phyloP scores from a whole-genome alignment of 164 flowering plant genomes.

The Kingdonia uniflora region DNA sequence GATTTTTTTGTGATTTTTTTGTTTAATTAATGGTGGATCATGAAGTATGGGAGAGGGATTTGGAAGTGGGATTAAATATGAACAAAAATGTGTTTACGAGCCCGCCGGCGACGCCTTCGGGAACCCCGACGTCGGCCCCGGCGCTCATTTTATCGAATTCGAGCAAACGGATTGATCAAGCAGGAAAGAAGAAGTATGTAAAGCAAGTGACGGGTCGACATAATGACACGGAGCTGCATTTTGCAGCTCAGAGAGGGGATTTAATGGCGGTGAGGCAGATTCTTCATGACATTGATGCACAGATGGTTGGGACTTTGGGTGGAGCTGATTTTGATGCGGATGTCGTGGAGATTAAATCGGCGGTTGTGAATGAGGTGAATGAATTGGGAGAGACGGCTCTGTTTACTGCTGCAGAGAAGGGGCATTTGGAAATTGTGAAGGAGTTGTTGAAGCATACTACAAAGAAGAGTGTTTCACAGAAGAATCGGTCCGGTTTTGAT shows the following conservation, averaged over 20 bases:
- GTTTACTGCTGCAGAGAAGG: conserved; percentile 38
- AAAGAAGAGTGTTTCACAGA: conserved; percentile 32
- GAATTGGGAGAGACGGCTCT: conserved; percentile 9
- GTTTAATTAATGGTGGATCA: too few species aligned
- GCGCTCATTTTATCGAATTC: conserved; percentile 59
- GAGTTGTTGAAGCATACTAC: conserved; percentile 35
- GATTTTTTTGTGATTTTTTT: too few species aligned
- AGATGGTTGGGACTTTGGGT: conserved; percentile 42
- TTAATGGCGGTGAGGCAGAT: conserved; percentile 49
- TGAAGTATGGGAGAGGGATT: too few species aligned
- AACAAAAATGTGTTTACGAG: too few species aligned
- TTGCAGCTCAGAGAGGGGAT: conserved; percentile 71
- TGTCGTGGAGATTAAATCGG: conserved; percentile 46
- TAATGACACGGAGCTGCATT: conserved; percentile 78
- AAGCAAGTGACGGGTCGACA: conserved; percentile 78
- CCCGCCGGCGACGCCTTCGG: conserved; percentile 25
- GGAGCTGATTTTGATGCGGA: conserved; percentile 70
- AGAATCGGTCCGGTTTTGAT: conserved; percentile 52
- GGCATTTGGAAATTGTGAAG: conserved; percentile 31
- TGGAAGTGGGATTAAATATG: too few species aligned
- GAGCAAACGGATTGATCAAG: conserved; percentile 58
- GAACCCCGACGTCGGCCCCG: conserved; percentile 36
- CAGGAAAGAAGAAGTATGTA: conserved; percentile 73
- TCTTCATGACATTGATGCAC: conserved; percentile 49
- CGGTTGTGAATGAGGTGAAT: conserved; percentile 18